Conservation (phyloP, 1,284 basidiomycete genomes). For the Tilletia caries region DNA sequence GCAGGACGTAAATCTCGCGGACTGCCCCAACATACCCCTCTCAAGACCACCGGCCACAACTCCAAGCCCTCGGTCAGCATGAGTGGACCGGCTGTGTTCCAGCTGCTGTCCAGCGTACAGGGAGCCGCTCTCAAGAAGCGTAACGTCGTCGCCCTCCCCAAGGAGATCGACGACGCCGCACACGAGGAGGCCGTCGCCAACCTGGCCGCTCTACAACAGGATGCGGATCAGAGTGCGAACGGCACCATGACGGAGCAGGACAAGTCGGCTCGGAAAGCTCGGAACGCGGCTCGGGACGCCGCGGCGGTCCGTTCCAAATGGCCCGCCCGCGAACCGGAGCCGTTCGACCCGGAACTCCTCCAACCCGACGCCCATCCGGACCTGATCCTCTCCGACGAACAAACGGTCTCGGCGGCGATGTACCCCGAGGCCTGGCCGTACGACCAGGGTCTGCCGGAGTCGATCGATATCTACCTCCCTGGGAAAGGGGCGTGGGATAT, state of each 20-base stretch:
- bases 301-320: conserved; percentile 9
- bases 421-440: conserved; percentile 31
- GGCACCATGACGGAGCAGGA: neutral
- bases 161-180: conserved; percentile 22
- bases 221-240: neutral
- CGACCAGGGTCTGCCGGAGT: conserved; percentile 33
- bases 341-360: conserved; percentile 24
- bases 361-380: conserved; percentile 15
- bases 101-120: conserved; percentile 20
- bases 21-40: conserved; percentile 24
- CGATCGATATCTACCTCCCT: conserved; percentile 48
- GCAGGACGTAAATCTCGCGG: conserved; percentile 10
- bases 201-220: conserved; percentile 3
- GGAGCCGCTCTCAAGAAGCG: conserved; percentile 29
- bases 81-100: conserved; percentile 37
- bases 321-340: conserved; percentile 16
- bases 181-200: conserved; percentile 19
- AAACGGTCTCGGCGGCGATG: conserved; percentile 16
- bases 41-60: conserved; percentile 45
- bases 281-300: neutral
- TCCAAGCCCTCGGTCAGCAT: conserved; percentile 43
- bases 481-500: conserved; percentile 43
- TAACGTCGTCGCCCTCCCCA: conserved; percentile 28
- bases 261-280: neutral
- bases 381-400: neutral